These are phyloP conservation scores for Pyricularia grisea DNA, from an alignment of 2,329 filamentous ascomycete genomes.

Conservation along the genomic window DNA sequence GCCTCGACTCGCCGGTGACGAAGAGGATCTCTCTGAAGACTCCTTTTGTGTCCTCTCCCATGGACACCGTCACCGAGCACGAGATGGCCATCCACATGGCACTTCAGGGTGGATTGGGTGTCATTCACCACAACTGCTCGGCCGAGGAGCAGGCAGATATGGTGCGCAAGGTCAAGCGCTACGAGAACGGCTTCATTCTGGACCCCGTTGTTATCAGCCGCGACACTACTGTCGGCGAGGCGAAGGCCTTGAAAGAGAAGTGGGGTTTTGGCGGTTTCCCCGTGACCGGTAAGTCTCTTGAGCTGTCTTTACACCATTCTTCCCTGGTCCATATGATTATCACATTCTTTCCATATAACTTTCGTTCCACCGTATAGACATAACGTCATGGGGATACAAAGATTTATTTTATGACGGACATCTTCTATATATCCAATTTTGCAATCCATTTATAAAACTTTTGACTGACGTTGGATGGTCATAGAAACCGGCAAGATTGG, in stretches of 20 bases:
- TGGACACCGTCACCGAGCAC: constrained; percentile 99
- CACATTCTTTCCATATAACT: constrained; percentile 74
- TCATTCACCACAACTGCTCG: constrained; percentile 99
- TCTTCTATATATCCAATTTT: constrained; percentile 4
- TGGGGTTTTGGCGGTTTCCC: constrained; percentile 99
- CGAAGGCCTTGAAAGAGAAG: constrained; percentile 86
- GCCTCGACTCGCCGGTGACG: constrained; percentile 83
- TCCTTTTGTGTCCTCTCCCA: constrained; percentile 92
- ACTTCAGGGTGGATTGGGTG: constrained; percentile 77
- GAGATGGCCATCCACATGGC: constrained; percentile 99
- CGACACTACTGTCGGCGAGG: constrained; percentile 81
- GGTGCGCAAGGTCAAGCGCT: constrained; percentile 98
- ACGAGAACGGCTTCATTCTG: constrained; percentile 97
- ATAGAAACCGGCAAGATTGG: constrained; percentile 84
- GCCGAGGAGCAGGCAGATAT: constrained; percentile 95
- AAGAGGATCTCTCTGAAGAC: constrained; percentile 95
- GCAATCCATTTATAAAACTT: background rate
- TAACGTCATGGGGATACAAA: constrained; percentile 73
- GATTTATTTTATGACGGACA: constrained; percentile 34
- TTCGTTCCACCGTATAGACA: constrained; percentile 99
- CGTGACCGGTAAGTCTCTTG: constrained; percentile 74
- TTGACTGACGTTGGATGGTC: constrained; percentile 25
- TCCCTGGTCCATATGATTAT: constrained; percentile 60
- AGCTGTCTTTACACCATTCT: constrained; percentile 9
- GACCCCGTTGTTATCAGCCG: constrained; percentile 90